These are phyloP conservation scores for Mycena vulgaris DNA, from an alignment of 768 basidiomycete species.

Conservation along the genomic window DNA sequence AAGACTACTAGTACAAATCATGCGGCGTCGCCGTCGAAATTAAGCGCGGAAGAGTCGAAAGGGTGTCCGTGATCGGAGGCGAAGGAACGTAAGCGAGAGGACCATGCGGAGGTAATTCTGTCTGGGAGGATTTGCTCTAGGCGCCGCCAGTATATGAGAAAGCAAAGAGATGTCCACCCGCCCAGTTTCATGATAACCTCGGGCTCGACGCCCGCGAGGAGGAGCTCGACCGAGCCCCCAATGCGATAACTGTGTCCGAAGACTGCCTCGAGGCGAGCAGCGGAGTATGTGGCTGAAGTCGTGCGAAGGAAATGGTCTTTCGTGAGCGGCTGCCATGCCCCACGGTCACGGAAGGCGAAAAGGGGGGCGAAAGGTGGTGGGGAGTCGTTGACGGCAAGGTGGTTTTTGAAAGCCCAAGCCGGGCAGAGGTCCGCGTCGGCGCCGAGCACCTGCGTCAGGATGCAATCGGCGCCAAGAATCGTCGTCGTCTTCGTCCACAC, in stretches of 20 bases:
- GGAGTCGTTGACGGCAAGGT: background rate
- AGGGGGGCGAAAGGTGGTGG: background rate
- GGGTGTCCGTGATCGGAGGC: background rate
- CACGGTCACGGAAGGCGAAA: background rate
- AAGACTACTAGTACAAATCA: background rate
- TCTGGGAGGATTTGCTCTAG: background rate
- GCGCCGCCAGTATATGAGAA: no score
- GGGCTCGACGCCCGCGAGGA: slow-evolving; percentile 7
- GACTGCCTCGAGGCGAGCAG: background rate
- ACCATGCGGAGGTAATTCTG: background rate
- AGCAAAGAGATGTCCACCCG: no score
- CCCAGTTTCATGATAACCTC: no score
- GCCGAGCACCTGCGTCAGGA: background rate
- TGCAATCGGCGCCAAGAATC: background rate
- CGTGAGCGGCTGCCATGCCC: background rate
- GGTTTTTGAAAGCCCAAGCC: background rate
- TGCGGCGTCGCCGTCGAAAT: background rate
- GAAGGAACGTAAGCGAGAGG: background rate
- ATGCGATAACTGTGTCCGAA: slow-evolving; percentile 16
- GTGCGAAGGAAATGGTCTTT: background rate
- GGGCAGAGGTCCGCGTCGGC: no score
- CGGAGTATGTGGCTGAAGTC: background rate
- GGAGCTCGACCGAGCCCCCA: slow-evolving; percentile 1
- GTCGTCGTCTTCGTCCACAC: no score
- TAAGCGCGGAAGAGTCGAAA: background rate